Evolutionary conservation across 345 rosid species (phyloP).

Genomic region (Eucalyptus grandis): DNA sequence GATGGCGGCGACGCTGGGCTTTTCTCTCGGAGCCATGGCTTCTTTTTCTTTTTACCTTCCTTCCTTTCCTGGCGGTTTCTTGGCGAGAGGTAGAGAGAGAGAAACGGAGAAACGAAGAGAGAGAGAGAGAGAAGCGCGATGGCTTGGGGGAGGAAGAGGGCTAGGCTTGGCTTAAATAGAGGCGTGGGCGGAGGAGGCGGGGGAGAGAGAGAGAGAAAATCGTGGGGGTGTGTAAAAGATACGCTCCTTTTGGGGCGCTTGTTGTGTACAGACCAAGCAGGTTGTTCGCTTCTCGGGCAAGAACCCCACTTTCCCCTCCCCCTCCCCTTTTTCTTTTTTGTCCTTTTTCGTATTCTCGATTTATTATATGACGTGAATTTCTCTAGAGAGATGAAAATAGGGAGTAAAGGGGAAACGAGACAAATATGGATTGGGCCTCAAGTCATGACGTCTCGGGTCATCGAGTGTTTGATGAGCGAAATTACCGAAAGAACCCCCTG

Average conservation of each 20-base stretch:
- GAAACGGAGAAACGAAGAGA: neutral
- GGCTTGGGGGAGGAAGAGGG: neutral
- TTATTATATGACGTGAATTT: neutral
- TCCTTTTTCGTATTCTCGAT: neutral
- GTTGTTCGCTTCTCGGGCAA: neutral
- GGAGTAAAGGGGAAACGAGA: neutral
- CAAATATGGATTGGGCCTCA: neutral
- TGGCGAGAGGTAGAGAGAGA: neutral
- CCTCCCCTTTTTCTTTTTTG: neutral
- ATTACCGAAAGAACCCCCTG: no score
- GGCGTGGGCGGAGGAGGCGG: neutral
- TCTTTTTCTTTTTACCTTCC: no score
- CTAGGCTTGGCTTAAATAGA: neutral
- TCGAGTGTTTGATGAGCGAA: neutral
- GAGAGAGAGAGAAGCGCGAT: neutral
- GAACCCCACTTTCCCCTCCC: neutral
- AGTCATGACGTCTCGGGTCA: neutral
- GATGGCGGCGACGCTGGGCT: conserved; percentile 7
- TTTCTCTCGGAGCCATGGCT: conserved; percentile 40
- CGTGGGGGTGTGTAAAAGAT: neutral
- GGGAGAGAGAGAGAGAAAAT: neutral
- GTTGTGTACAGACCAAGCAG: conserved; percentile 6
- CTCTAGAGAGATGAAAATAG: neutral
- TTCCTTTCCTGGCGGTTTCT: neutral
- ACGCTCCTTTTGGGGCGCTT: conserved; percentile 9